Base-by-base conservation (phyloP, 2,329 filamentous ascomycete genomes). In the Claviceps pusilla region DNA sequence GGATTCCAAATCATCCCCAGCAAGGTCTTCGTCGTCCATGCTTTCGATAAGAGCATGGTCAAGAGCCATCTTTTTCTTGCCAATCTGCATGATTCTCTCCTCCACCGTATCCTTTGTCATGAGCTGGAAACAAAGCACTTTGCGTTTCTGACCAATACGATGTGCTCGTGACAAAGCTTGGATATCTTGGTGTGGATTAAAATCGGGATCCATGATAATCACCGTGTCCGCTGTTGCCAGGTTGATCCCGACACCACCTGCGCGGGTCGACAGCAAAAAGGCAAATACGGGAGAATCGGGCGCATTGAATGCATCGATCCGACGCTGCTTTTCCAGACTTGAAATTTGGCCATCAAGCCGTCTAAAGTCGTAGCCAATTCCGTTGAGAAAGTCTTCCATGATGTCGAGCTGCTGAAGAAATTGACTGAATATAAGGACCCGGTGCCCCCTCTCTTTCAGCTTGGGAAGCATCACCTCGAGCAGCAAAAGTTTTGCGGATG, bases 131-230 rank as follows among this genome's bases (percentile, higher is more conserved):
- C 94, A 95, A 1, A 98, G 76, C 0, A 98, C 93, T 62, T 94
- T 96, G 60, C 93, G 89, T 68, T 89, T 89, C 69, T 98, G 94
- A 0, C 94, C 94, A 58, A 98, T 97, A 31, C 93, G 85, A 68
- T 98, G 93, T 19, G 91, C 93, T 59, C 94, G 83, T 35, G 91
- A 95, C 35, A 98, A 76, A 0, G 93, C 93, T 67, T 98, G 93
- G 45, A 98, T 86, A 63, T 98, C 94, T 68, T 98, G 93, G 64
- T 98, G 93, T 0, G 93, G 93, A 58, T 98, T 98, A 74, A 95
- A 97, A 65, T 98, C 93, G 0, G 89, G 89, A 62, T 98, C 90
- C 60, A 97, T 82, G 59, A 98, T 96, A 59, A 98, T 96, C 57
- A 98, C 94, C 0, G 93, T 98, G 64, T 98, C 93, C 3, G 93